A percentile compares a stretch with the other conserved stretches of the same genome.
Evolutionary conservation across 768 basidiomycete genomes (phyloP).

Genomic region (Boletus tylopilopsis): DNA sequence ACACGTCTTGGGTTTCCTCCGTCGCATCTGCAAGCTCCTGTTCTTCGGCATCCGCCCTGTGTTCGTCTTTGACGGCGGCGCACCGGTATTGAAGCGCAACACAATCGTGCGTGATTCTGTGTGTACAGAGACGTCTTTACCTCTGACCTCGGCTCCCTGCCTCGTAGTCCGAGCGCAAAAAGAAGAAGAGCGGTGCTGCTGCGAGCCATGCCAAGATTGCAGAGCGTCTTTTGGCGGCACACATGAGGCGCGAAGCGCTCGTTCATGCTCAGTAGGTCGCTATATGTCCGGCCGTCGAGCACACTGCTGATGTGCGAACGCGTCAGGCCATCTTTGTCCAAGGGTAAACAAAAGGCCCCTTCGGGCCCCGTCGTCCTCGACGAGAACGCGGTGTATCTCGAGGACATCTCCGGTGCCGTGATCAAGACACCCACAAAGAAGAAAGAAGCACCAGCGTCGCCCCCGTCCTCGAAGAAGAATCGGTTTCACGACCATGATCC

Average conservation of each 20-base stretch:
- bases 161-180: slow-evolving; percentile 83
- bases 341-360: slow-evolving; percentile 45
- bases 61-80: slow-evolving; percentile 98
- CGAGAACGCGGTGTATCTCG: slow-evolving; percentile 80
- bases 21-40: slow-evolving; percentile 89
- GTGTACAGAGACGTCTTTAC: background rate
- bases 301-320: background rate
- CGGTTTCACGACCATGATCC: slow-evolving; percentile 82
- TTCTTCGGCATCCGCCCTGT: slow-evolving; percentile 99
- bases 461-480: slow-evolving; percentile 54
- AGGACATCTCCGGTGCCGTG: slow-evolving; percentile 65
- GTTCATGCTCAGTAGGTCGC: slow-evolving; percentile 51
- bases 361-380: slow-evolving; percentile 52
- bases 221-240: slow-evolving; percentile 88
- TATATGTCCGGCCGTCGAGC: background rate
- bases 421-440: slow-evolving; percentile 48
- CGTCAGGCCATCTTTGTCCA: slow-evolving; percentile 25
- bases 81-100: slow-evolving; percentile 81
- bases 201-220: slow-evolving; percentile 83
- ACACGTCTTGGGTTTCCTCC: slow-evolving; percentile 86
- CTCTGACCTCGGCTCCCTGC: slow-evolving; percentile 5
- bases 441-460: slow-evolving; percentile 32
- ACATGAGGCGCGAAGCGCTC: slow-evolving; percentile 86
- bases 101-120: slow-evolving; percentile 68
- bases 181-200: slow-evolving; percentile 88